These are phyloP conservation scores for Epichloe amarillans DNA, from an alignment of 2,329 filamentous ascomycete genomes.

Conservation along the genomic window DNA sequence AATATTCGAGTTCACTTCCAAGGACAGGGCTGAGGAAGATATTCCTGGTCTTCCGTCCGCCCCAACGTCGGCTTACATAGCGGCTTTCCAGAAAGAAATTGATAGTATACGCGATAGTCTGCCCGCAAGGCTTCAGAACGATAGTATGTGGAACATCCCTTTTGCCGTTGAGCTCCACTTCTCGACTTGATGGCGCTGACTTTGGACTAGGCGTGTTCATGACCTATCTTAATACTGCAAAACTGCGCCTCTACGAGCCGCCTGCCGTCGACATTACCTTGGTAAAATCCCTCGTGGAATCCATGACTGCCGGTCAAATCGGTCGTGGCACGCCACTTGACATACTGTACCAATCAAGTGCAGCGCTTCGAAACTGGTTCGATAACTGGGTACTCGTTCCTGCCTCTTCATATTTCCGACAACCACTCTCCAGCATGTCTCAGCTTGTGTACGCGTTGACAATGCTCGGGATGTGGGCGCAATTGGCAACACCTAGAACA, in stretches of 20 bases:
- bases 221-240: slow-evolving; percentile 25
- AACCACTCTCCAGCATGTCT: slow-evolving; percentile 31
- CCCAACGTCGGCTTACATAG: slow-evolving; percentile 30
- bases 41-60: slow-evolving; percentile 24
- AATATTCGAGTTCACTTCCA: slow-evolving; percentile 28
- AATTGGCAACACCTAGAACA: slow-evolving; percentile 26
- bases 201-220: not conserved
- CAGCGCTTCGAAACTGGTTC: slow-evolving; percentile 35
- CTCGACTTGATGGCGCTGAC: not conserved
- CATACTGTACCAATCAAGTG: slow-evolving; percentile 34
- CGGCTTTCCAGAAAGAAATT: slow-evolving; percentile 32
- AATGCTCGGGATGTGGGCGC: slow-evolving; percentile 38
- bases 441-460: slow-evolving; percentile 37
- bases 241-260: slow-evolving; percentile 34
- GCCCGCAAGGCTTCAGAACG: slow-evolving; percentile 20
- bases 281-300: slow-evolving; percentile 29
- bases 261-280: slow-evolving; percentile 27
- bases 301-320: slow-evolving; percentile 24
- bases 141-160: slow-evolving; percentile 21
- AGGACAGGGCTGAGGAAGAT: slow-evolving; percentile 21
- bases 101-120: slow-evolving; percentile 26
- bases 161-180: not conserved
- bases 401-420: slow-evolving; percentile 26
- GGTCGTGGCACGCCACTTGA: slow-evolving; percentile 31
- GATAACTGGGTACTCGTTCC: slow-evolving; percentile 34